A percentile compares a stretch with the other conserved stretches of the same genome.
These are phyloP conservation scores for Candida parachauliodes DNA, from an alignment of 805 yeast genomes.

Conservation along the genomic window DNA sequence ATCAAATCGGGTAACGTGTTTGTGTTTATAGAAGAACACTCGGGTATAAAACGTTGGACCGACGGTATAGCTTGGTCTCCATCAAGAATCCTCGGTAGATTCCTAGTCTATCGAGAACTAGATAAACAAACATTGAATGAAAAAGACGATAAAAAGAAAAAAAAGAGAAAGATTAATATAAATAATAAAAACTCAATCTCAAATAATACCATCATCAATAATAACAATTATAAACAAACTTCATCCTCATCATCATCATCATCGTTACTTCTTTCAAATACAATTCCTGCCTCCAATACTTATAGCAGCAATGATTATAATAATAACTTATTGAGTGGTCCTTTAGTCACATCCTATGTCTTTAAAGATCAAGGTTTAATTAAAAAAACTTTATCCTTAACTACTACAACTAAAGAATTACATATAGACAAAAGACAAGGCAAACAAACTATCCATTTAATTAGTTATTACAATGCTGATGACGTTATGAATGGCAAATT, in stretches of 20 bases:
- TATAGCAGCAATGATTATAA: conserved; percentile 11
- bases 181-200: background rate
- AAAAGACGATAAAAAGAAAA: conserved; percentile 42
- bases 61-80: conserved; percentile 97
- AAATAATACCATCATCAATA: too few relatives aligned
- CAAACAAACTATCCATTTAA: conserved; percentile 60
- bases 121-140: conserved; percentile 39
- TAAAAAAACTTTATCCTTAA: conserved; percentile 75
- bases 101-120: conserved; percentile 74
- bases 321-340: conserved; percentile 45
- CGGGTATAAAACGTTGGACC: conserved; percentile 92
- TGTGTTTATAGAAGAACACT: conserved; percentile 76
- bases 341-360: conserved; percentile 56
- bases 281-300: conserved; percentile 8
- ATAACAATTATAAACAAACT: background rate
- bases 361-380: conserved; percentile 72
- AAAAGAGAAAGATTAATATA: conserved; percentile 21
- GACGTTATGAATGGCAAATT: conserved; percentile 65
- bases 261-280: conserved; percentile 2
- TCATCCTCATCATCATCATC: background rate
- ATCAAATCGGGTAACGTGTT: conserved; percentile 78
- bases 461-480: conserved; percentile 72
- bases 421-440: conserved; percentile 21
- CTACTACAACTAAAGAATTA: conserved; percentile 36
- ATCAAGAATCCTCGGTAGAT: conserved; percentile 80